Evolutionary conservation across 225 moss, liverwort and hornwort genomes (phyloP), one percentile per base, ranked within the genome.

Genomic region (Rhytidiadelphus loreus): DNA sequence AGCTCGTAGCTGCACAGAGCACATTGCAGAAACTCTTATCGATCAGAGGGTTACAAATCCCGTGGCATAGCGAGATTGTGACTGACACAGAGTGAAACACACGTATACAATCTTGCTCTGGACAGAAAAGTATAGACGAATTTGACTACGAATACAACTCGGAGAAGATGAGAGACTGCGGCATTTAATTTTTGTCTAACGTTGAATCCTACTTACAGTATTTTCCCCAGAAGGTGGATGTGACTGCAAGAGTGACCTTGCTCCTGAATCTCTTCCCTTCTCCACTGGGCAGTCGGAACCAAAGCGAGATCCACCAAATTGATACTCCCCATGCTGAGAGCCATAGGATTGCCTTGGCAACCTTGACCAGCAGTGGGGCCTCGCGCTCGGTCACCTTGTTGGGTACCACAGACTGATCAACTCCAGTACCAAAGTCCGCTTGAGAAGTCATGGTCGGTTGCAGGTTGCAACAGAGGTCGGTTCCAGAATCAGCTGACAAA

Each of bases 251-350:
- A 32, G 44, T 23, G 33, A 63, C 56, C 9, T 44, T 9, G 35
- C 4, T 56, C 81, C 44, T 90, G 53, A 85, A 92, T 13, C 13
- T 80, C 62, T 10, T 90, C 44, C 90, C 90, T 83, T 86, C 87
- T 12, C 3, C 9, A 58, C 65, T 88, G 23, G 92, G 89, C 46
- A 89, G 0, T 35, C 80, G 77, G 84, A 84, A 92, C 92, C 90
- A 93, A n/a, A 92, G 76, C 50, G 87, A 24, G 23, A 90, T 35
- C 93, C 93, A 93, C 92, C 92, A 90, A 17, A 93, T 79, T 4
- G 86, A n/a, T 8, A 92, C 28, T 39, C 66, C 89, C 89, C 93
- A 88, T 57, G 89, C 90, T 26, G 62, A 52, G 5, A 87, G 24
- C 89, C 86, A 90, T 16, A 93, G 81, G 55, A 88, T 11, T 21